phyloP scores from a whole-genome alignment of 164 flowering plant species.

The Berberis vulgaris region DNA sequence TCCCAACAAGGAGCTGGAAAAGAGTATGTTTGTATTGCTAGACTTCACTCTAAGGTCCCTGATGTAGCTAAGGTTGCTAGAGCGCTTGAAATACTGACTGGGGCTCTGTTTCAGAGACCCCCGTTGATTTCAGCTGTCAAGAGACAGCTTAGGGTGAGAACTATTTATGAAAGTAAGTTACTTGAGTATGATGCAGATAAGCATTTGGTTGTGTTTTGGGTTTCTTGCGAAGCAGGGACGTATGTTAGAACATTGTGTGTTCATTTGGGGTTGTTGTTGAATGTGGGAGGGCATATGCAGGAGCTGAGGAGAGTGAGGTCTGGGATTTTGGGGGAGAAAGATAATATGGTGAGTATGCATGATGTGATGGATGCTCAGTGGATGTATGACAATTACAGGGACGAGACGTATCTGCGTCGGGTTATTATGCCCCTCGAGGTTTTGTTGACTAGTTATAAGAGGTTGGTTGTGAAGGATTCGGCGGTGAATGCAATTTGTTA shows the following conservation, averaged over 20 bases:
- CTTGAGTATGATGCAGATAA: constrained; percentile 56
- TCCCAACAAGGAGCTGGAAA: constrained; percentile 85
- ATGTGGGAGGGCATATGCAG: constrained; percentile 82
- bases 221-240: constrained; percentile 81
- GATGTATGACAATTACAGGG: constrained; percentile 54
- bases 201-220: constrained; percentile 78
- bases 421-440: constrained; percentile 70
- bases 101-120: constrained; percentile 70
- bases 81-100: constrained; percentile 61
- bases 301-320: constrained; percentile 72
- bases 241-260: constrained; percentile 73
- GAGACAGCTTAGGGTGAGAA: constrained; percentile 62
- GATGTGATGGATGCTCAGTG: constrained; percentile 78
- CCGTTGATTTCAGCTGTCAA: constrained; percentile 71
- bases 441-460: constrained; percentile 63
- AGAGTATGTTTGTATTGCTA: constrained; percentile 70
- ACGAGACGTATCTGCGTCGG: constrained; percentile 60
- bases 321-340: constrained; percentile 67
- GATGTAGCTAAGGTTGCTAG: constrained; percentile 54
- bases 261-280: constrained; percentile 68
- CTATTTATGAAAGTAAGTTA: constrained; percentile 70
- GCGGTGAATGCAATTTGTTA: constrained; percentile 82
- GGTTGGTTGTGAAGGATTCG: constrained; percentile 77
- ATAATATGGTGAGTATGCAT: constrained; percentile 83
- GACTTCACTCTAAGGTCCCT: constrained; percentile 52